Evolutionary conservation across 2,329 filamentous ascomycete species (phyloP).

Genomic region (Colletotrichum sp.): DNA sequence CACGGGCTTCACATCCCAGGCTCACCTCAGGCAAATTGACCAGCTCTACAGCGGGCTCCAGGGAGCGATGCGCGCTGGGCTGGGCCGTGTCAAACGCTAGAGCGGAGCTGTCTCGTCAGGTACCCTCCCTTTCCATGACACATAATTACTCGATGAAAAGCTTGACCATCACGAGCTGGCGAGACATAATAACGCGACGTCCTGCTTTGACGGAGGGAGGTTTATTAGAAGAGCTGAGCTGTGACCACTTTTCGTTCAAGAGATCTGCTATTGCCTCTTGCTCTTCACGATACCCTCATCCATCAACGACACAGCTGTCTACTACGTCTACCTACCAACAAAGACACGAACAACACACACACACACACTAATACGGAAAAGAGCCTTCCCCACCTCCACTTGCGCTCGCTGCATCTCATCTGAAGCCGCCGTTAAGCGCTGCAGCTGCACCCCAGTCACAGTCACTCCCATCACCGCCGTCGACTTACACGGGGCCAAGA

Average conservation of each 20-base stretch:
- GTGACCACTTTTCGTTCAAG: neutral
- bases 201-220: neutral
- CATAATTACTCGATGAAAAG: slow-evolving; percentile 42
- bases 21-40: neutral
- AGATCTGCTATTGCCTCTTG: neutral
- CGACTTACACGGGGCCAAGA: neutral
- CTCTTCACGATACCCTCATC: slow-evolving; percentile 4
- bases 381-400: neutral
- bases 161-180: slow-evolving; percentile 29
- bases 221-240: neutral
- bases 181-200: slow-evolving; percentile 22
- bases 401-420: neutral
- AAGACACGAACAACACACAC: neutral
- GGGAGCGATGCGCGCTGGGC: neutral
- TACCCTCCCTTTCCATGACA: slow-evolving; percentile 31
- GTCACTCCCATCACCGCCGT: neutral
- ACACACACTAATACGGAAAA: neutral
- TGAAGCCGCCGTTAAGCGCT: slow-evolving; percentile 1
- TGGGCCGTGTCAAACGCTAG: slow-evolving; percentile 10
- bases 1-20: neutral
- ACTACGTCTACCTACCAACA: neutral
- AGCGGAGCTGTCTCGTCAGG: slow-evolving; percentile 19
- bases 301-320: neutral
- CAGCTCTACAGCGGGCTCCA: neutral
- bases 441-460: neutral